These are phyloP conservation scores for Fraxinus quadrangulata DNA, from an alignment of 257 asterid genomes.

Conservation along the genomic window DNA sequence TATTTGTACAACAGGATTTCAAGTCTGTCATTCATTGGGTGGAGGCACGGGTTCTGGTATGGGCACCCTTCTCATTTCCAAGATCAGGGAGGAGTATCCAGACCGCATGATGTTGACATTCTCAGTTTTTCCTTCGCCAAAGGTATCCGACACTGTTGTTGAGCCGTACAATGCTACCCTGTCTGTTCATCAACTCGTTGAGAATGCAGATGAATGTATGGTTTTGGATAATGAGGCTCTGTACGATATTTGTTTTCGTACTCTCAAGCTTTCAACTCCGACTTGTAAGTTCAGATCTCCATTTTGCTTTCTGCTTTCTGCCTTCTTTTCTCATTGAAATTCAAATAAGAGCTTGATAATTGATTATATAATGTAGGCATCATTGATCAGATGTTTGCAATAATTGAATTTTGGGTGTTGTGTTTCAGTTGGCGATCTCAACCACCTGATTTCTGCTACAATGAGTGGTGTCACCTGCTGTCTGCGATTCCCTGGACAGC, in stretches of 20 bases:
- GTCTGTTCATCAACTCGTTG: conserved; percentile 54
- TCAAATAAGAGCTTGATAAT: neutral
- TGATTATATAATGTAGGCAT: neutral
- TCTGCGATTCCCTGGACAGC: conserved; percentile 50
- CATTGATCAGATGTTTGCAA: neutral
- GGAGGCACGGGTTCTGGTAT: conserved; percentile 58
- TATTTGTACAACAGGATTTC: conserved; percentile 38
- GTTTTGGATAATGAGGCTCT: conserved; percentile 58
- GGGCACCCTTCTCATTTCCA: conserved; percentile 56
- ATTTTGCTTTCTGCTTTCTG: neutral
- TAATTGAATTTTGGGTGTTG: conserved; percentile 3
- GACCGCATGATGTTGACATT: conserved; percentile 55
- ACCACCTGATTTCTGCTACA: conserved; percentile 48
- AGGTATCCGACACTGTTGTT: conserved; percentile 55
- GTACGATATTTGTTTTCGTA: conserved; percentile 51
- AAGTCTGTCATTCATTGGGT: conserved; percentile 53
- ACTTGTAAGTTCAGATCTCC: conserved; percentile 34
- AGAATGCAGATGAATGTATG: conserved; percentile 59
- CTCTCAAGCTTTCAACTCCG: conserved; percentile 49
- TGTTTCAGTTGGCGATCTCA: conserved; percentile 45
- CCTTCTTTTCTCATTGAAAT: neutral
- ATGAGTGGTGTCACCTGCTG: conserved; percentile 53
- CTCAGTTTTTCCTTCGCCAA: conserved; percentile 51
- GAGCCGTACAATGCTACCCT: conserved; percentile 56
- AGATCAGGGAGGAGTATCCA: conserved; percentile 54